These are phyloP conservation scores for Turnera subulata DNA, from an alignment of 345 rosid genomes.

Conservation along the genomic window DNA sequence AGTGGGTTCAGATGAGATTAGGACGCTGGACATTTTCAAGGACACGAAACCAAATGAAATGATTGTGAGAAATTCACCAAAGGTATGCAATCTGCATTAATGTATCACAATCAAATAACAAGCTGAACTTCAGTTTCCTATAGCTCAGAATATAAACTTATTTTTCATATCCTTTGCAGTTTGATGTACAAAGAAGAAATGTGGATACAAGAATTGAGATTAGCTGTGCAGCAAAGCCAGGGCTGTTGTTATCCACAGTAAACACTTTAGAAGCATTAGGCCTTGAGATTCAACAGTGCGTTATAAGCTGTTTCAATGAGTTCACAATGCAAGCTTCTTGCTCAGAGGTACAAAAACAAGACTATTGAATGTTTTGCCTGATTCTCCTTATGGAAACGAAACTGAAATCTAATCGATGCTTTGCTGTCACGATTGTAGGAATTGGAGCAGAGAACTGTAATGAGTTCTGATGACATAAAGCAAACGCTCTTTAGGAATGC, in stretches of 20 bases:
- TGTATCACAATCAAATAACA: neutral
- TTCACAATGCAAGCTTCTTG: slow-evolving; percentile 35
- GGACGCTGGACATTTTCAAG: slow-evolving; percentile 13
- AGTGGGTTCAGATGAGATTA: slow-evolving; percentile 9
- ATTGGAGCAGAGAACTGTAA: slow-evolving; percentile 12
- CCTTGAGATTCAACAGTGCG: slow-evolving; percentile 34
- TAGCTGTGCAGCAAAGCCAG: slow-evolving; percentile 28
- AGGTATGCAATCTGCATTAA: slow-evolving; percentile 13
- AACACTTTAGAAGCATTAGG: slow-evolving; percentile 28
- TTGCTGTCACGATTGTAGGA: slow-evolving; percentile 7
- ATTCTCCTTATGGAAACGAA: neutral
- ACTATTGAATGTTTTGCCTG: too few species aligned
- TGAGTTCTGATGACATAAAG: slow-evolving; percentile 23
- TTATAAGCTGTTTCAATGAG: slow-evolving; percentile 32
- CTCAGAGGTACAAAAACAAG: slow-evolving; percentile 17
- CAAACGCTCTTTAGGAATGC: slow-evolving; percentile 22
- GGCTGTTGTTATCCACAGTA: slow-evolving; percentile 27
- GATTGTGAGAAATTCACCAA: slow-evolving; percentile 26
- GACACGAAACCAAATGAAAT: slow-evolving; percentile 22
- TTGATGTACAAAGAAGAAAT: slow-evolving; percentile 25
- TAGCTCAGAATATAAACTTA: neutral
- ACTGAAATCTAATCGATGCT: neutral
- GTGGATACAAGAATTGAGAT: slow-evolving; percentile 25
- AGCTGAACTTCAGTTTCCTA: neutral
- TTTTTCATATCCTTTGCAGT: slow-evolving; percentile 13